phyloP scores from a whole-genome alignment of 257 asterid species.

The Ballota nigra region DNA sequence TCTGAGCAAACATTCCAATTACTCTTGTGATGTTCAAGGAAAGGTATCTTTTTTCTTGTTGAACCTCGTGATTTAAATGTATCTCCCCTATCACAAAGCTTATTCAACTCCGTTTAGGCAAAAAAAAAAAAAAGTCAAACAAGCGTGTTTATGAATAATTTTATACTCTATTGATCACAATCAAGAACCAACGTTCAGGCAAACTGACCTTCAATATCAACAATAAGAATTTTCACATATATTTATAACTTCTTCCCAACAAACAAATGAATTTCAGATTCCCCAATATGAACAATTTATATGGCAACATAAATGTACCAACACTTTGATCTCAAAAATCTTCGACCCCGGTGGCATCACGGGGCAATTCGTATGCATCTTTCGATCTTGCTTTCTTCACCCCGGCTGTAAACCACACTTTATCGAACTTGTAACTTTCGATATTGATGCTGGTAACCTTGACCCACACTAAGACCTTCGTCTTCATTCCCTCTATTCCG shows the following conservation, averaged over 20 bases:
- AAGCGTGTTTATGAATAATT: too few relatives aligned
- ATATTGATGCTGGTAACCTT: slow-evolving; percentile 58
- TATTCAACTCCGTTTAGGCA: too few relatives aligned
- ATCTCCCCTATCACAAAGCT: too few relatives aligned
- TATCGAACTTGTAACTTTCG: slow-evolving; percentile 79
- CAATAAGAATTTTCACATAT: neutral
- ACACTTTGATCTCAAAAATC: slow-evolving; percentile 47
- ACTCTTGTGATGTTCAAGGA: too few relatives aligned
- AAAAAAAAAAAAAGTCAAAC: too few relatives aligned
- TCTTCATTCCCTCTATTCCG: slow-evolving; percentile 86
- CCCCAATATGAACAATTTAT: neutral
- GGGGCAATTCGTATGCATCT: slow-evolving; percentile 74
- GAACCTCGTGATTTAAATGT: too few relatives aligned
- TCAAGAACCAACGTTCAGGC: neutral
- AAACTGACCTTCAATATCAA: neutral
- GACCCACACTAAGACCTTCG: slow-evolving; percentile 90
- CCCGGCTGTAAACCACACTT: slow-evolving; percentile 87
- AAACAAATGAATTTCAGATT: neutral
- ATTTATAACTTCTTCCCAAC: neutral
- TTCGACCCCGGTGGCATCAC: slow-evolving; percentile 56
- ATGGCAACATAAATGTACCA: neutral
- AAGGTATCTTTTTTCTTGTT: too few relatives aligned
- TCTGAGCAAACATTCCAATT: too few relatives aligned
- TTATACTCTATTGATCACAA: neutral
- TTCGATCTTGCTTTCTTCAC: slow-evolving; percentile 83